Conservation (phyloP, 768 basidiomycete genomes). For the Termitomyces sp. region DNA sequence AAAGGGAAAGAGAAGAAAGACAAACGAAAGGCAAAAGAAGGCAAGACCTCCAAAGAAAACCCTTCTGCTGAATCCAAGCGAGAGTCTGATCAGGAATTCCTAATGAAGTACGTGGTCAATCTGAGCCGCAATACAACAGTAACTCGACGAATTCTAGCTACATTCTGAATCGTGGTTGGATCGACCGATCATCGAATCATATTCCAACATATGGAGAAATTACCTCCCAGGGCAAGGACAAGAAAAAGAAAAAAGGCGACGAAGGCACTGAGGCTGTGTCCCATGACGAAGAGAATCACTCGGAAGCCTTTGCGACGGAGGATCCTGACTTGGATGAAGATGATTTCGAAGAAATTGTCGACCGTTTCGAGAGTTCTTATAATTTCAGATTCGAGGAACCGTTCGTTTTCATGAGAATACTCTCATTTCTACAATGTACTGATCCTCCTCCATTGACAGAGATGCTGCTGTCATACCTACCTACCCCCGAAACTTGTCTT, state of each 20-base stretch:
- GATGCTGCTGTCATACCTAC: constrained; percentile 60
- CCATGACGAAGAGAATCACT: constrained; percentile 15
- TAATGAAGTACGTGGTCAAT: constrained; percentile 67
- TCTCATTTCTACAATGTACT: neutral
- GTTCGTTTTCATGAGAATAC: constrained; percentile 40
- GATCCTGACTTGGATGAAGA: constrained; percentile 47
- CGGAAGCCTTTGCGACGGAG: constrained; percentile 18
- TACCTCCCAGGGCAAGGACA: constrained; percentile 34
- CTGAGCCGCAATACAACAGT: neutral
- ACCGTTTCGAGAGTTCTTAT: constrained; percentile 92
- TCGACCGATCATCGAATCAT: constrained; percentile 69
- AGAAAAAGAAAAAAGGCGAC: constrained; percentile 25
- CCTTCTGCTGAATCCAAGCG: constrained; percentile 38
- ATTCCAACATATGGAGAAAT: constrained; percentile 87
- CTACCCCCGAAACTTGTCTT: constrained; percentile 70
- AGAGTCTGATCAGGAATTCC: constrained; percentile 79
- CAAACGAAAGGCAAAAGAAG: constrained; percentile 29
- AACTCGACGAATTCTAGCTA: constrained; percentile 51
- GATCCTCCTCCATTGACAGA: constrained; percentile 27
- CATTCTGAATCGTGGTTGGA: constrained; percentile 96
- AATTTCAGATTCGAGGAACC: constrained; percentile 98
- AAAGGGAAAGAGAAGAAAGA: constrained; percentile 44
- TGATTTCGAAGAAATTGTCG: constrained; percentile 86
- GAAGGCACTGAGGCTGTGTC: constrained; percentile 18
- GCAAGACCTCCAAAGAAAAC: constrained; percentile 23